phyloP scores from a whole-genome alignment of 164 flowering plant genomes.

The Chimonanthus praecox region DNA sequence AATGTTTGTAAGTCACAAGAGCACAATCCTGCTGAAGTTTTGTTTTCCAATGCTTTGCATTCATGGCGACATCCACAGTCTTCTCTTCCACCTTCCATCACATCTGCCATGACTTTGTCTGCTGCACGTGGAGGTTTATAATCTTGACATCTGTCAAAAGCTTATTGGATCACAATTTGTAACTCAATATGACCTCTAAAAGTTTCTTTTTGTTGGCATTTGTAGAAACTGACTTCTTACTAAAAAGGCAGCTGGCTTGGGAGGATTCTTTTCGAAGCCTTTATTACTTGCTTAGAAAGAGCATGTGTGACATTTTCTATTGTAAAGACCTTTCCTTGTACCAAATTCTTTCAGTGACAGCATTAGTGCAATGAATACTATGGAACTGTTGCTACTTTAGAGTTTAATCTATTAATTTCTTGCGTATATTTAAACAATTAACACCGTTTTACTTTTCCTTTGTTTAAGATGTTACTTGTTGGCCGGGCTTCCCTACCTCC shows the following conservation, averaged over 20 bases:
- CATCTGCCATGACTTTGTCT: slow-evolving; percentile 57
- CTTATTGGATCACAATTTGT: background rate
- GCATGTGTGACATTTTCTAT: slow-evolving; percentile 63
- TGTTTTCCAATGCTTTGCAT: slow-evolving; percentile 36
- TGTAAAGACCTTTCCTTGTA: slow-evolving; percentile 37
- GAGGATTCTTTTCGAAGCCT: slow-evolving; percentile 89
- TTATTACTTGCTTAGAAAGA: slow-evolving; percentile 84
- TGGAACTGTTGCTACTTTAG: too few species aligned
- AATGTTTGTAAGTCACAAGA: slow-evolving; percentile 13
- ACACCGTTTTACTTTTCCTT: too few species aligned
- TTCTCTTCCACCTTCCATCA: slow-evolving; percentile 60
- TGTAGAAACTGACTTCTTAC: slow-evolving; percentile 63
- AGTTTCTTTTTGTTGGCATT: slow-evolving; percentile 3
- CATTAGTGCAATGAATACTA: too few species aligned
- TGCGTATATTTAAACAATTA: too few species aligned
- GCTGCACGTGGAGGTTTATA: slow-evolving; percentile 63
- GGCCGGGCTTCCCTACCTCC: too few species aligned
- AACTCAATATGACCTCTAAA: background rate
- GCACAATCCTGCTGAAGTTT: slow-evolving; percentile 20
- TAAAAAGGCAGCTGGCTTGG: slow-evolving; percentile 72
- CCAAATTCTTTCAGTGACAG: too few species aligned
- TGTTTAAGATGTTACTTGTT: too few species aligned
- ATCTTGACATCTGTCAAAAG: background rate
- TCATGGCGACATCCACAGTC: slow-evolving; percentile 94
- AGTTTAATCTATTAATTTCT: too few species aligned